Conservation (phyloP, 1,139 yeast genomes). For the Lipomyces yarrowii region DNA sequence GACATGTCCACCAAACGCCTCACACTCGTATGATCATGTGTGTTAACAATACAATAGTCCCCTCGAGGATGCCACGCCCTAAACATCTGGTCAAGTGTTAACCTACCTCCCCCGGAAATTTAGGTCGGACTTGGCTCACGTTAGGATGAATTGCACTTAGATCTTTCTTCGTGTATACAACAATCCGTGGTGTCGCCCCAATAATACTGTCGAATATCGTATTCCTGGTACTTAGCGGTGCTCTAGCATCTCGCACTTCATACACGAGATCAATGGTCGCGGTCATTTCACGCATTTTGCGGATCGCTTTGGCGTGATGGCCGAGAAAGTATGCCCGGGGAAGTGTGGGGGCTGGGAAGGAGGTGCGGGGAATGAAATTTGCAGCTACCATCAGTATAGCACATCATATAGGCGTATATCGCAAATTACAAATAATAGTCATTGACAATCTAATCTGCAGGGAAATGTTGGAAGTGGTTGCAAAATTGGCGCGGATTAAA, state of each 20-base stretch:
- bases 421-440: not conserved
- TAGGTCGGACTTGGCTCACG: not conserved
- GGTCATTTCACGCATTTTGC: slow-evolving; percentile 66
- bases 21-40: slow-evolving; percentile 9
- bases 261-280: slow-evolving; percentile 80
- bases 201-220: slow-evolving; percentile 73
- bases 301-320: slow-evolving; percentile 82
- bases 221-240: slow-evolving; percentile 84
- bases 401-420: not conserved
- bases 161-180: slow-evolving; percentile 73
- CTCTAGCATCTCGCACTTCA: slow-evolving; percentile 86
- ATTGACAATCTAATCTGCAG: not conserved
- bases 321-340: slow-evolving; percentile 84
- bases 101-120: slow-evolving; percentile 44
- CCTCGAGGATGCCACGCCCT: slow-evolving; percentile 55
- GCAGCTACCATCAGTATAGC: not conserved
- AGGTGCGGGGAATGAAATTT: slow-evolving; percentile 37
- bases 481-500: no score
- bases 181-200: slow-evolving; percentile 58
- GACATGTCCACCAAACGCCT: slow-evolving; percentile 15
- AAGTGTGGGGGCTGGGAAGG: slow-evolving; percentile 70
- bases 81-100: slow-evolving; percentile 56
- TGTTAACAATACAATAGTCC: slow-evolving; percentile 46
- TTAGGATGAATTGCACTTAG: slow-evolving; percentile 32
- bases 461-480: no score